These are phyloP conservation scores for Diaporthe sp. DNA, from an alignment of 2,329 filamentous ascomycete genomes.

Conservation along the genomic window DNA sequence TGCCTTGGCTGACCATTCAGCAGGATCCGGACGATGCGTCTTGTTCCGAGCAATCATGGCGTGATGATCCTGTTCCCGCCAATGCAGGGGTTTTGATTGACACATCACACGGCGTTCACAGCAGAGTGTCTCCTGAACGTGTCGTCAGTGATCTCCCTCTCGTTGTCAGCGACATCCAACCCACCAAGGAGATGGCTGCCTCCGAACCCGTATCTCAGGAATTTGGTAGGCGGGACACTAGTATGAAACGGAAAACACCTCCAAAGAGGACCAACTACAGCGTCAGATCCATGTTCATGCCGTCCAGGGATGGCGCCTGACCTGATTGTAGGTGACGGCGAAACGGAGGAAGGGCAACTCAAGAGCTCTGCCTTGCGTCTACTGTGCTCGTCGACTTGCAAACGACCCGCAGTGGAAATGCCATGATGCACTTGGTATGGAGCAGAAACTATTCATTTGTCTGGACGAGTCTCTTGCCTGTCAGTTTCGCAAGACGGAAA, in stretches of 20 bases:
- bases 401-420: slow-evolving; percentile 31
- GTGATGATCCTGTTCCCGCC: neutral
- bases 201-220: slow-evolving; percentile 6
- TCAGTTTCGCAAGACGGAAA: slow-evolving; percentile 18
- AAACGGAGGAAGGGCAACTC: slow-evolving; percentile 18
- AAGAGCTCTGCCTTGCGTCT: slow-evolving; percentile 22
- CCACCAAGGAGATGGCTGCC: neutral
- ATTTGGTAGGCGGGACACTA: neutral
- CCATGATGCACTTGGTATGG: slow-evolving; percentile 26
- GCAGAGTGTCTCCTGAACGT: slow-evolving; percentile 9
- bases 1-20: neutral
- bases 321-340: neutral
- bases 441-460: neutral
- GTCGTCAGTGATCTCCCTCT: slow-evolving; percentile 31
- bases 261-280: neutral
- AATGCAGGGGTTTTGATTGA: neutral
- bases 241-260: slow-evolving; percentile 23
- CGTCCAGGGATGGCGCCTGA: neutral
- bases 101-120: neutral
- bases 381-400: slow-evolving; percentile 25
- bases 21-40: neutral
- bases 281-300: neutral
- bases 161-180: slow-evolving; percentile 8
- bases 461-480: neutral
- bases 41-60: neutral